Percentiles rank a stretch among this genome's conserved stretches.
Evolutionary conservation across 2,329 filamentous ascomycete genomes (phyloP).

Genomic region (Tolypocladium ophioglossoides): DNA sequence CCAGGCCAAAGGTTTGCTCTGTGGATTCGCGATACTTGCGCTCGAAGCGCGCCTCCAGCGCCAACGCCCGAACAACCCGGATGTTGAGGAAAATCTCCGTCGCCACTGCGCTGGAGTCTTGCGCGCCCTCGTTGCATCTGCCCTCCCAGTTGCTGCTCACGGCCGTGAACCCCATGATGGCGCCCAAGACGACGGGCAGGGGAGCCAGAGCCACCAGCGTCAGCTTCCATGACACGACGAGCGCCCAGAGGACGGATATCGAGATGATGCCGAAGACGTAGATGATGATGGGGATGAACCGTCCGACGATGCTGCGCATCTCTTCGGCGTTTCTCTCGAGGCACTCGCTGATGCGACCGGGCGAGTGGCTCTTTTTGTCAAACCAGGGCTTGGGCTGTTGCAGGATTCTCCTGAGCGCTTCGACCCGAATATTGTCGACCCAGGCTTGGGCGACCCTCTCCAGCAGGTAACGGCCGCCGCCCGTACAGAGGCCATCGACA

Average conservation of each 20-base stretch:
- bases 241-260: conserved; percentile 64
- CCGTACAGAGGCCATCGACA: conserved; percentile 54
- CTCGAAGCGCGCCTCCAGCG: conserved; percentile 62
- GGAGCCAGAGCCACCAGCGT: conserved; percentile 65
- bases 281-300: conserved; percentile 62
- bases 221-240: conserved; percentile 67
- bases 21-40: conserved; percentile 48
- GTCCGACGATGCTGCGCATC: conserved; percentile 70
- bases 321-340: conserved; percentile 80
- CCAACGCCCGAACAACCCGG: conserved; percentile 64
- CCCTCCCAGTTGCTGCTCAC: conserved; percentile 64
- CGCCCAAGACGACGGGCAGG: conserved; percentile 54
- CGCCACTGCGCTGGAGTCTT: conserved; percentile 45
- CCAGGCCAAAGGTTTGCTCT: conserved; percentile 43
- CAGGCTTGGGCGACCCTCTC: conserved; percentile 65
- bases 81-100: conserved; percentile 72
- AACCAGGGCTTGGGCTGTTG: conserved; percentile 74
- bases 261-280: conserved; percentile 56
- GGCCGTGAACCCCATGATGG: conserved; percentile 54
- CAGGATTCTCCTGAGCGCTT: conserved; percentile 60
- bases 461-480: conserved; percentile 58
- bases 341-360: conserved; percentile 54
- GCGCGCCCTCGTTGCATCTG: conserved; percentile 52
- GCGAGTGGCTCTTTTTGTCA: conserved; percentile 53
- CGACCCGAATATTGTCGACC: conserved; percentile 59